These are phyloP conservation scores for Nymphaea thermarum DNA, from an alignment of 164 flowering plant genomes.

Conservation along the genomic window DNA sequence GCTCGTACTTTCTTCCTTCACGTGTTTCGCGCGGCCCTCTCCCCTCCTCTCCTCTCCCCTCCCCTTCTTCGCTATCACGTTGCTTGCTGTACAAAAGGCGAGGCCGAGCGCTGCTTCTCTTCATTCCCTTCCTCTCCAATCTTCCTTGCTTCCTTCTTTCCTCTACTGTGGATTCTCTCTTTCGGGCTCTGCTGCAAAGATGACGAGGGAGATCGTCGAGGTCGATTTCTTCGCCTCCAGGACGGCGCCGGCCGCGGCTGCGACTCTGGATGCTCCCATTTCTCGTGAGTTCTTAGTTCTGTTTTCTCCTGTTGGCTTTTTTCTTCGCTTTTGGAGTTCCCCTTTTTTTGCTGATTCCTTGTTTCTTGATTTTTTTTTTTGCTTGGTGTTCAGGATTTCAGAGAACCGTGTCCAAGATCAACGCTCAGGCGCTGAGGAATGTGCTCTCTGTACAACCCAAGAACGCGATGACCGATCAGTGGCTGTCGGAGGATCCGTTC, in stretches of 20 bases:
- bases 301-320: not conserved
- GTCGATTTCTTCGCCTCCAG: too few species aligned
- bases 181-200: too few species aligned
- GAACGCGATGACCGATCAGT: not conserved
- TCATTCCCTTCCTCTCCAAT: not conserved
- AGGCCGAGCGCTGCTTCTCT: not conserved
- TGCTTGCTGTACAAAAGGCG: not conserved
- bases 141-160: not conserved
- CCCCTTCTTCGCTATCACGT: not conserved
- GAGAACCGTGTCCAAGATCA: constrained; percentile 44
- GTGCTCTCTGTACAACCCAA: constrained; percentile 23
- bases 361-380: too few species aligned
- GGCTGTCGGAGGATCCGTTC: not conserved
- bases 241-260: too few species aligned
- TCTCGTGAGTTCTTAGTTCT: not conserved
- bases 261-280: too few species aligned
- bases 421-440: constrained; percentile 40
- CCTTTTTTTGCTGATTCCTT: not conserved
- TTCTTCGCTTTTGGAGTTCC: not conserved
- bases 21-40: constrained; percentile 9
- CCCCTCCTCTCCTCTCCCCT: too few species aligned
- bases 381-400: constrained; percentile 25
- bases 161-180: too few species aligned
- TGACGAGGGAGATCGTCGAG: too few species aligned
- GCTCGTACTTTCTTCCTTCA: constrained; percentile 35